Evolutionary conservation across 495 filamentous ascomycete species (phyloP), one percentile per base, ranked within the genome.

Genomic region (Penicillium pancosmium): DNA sequence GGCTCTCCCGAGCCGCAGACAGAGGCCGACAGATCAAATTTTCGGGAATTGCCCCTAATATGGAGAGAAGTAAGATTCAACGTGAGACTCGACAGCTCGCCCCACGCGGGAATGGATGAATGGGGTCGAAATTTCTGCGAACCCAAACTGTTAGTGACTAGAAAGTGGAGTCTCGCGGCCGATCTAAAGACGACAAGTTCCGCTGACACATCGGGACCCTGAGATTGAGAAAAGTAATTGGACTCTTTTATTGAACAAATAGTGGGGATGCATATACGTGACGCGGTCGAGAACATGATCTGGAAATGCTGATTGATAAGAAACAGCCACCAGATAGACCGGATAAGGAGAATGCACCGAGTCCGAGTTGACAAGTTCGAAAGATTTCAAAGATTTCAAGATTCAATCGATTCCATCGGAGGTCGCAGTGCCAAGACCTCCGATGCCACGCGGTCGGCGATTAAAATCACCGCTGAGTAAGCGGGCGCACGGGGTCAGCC

Each of bases 121-220:
- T 48, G 46, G 46, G 34, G 11, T 41, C 51, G 33, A 55, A 60
- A 49, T 59, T 25, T 59, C 56, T 53, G 56, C 56, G 33, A 43
- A 48, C 56, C 25, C 54, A 43, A 27, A 23, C 23, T 33, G 10
- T 19, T 19, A 50, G 48, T 50, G 56, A 27, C 19, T 7, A 27
- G 19, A 12, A 23, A 19, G 46, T 27, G 19, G 46, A 48, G 18
- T 19, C 10, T 15, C 1, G 36, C 15, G 41, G 41, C 16, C 41
- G 41, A 44, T 44, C 41, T 44, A n/a, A 43, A 43, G 40, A 10
- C 41, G 4, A 10, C 21, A 31, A 31, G 9, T 56, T 56, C 54
- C 54, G 54, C 54, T 56, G 43, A 56, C 43, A 49, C 33, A 56
- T 31, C 27, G 27, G 27, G 27, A 31, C 27, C 27, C 27, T 31